phyloP scores from a whole-genome alignment of 1,139 yeast genomes.

The Suhomyces guaymorum region DNA sequence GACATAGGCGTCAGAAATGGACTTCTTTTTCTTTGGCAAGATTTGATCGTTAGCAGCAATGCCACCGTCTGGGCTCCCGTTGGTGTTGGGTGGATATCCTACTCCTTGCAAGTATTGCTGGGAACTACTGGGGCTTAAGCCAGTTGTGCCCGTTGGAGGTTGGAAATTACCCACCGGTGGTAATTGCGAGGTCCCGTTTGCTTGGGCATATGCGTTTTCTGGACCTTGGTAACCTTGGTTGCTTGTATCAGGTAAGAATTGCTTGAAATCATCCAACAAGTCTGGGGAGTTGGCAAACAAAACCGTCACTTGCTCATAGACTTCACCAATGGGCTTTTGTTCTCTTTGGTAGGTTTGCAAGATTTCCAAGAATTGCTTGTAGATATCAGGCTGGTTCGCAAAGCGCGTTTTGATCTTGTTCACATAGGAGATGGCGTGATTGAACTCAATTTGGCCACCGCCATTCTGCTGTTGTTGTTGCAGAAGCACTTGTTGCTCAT shows the following conservation, averaged over 20 bases:
- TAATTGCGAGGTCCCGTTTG: constrained; percentile 52
- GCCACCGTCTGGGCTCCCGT: constrained; percentile 11
- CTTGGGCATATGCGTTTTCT: constrained; percentile 21
- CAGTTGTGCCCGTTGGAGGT: constrained; percentile 58
- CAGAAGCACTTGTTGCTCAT: constrained; percentile 34
- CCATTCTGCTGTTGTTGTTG: constrained; percentile 20
- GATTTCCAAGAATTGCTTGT: constrained; percentile 91
- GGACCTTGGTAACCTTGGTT: constrained; percentile 33
- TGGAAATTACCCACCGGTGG: constrained; percentile 98
- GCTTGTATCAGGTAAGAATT: constrained; percentile 89
- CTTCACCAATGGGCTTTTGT: constrained; percentile 92
- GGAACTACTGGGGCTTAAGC: constrained; percentile 29
- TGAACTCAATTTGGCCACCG: constrained; percentile 91
- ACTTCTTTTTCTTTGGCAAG: constrained; percentile 27
- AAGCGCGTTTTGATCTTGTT: constrained; percentile 93
- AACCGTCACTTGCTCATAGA: constrained; percentile 87
- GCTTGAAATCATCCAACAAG: constrained; percentile 88
- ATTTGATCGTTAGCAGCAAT: constrained; percentile 14
- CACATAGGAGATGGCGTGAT: constrained; percentile 94
- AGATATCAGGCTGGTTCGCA: constrained; percentile 92
- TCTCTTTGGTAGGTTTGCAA: constrained; percentile 95
- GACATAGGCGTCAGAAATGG: constrained; percentile 31
- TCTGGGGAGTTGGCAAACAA: constrained; percentile 94
- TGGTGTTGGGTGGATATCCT: constrained; percentile 12
- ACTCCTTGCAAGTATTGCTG: constrained; percentile 11